phyloP scores from a whole-genome alignment of 371 early-diverging fungal genomes.

The Saksenaea vasiformis region DNA sequence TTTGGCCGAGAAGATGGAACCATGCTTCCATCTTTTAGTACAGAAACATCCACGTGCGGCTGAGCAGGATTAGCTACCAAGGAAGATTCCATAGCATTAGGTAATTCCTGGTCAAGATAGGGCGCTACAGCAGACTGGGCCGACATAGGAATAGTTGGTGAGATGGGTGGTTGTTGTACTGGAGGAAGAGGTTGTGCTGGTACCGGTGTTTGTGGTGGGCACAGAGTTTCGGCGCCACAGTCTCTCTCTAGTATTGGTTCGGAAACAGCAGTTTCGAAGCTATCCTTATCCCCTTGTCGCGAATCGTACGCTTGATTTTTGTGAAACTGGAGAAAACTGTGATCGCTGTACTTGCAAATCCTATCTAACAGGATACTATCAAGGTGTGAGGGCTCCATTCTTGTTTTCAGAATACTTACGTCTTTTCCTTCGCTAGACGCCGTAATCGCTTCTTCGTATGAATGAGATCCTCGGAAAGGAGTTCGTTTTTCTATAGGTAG shows the following conservation, averaged over 20 bases:
- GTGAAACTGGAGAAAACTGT: not conserved
- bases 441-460: conserved; percentile 44
- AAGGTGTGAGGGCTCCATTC: not conserved
- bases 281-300: not conserved
- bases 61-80: not conserved
- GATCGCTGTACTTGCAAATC: conserved; percentile 5
- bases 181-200: not conserved
- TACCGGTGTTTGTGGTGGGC: not conserved
- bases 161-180: not conserved
- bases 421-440: conserved; percentile 57
- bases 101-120: not conserved
- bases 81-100: not conserved
- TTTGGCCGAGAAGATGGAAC: conserved; percentile 43
- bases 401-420: conserved; percentile 27
- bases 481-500: conserved; percentile 46
- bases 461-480: conserved; percentile 42
- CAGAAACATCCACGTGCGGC: conserved; percentile 15
- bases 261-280: not conserved
- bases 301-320: not conserved
- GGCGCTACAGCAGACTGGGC: not conserved
- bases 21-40: conserved; percentile 19
- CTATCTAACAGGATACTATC: conserved; percentile 5
- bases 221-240: not conserved
- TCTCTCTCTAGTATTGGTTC: not conserved
- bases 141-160: not conserved